Conservation (phyloP, 495 filamentous ascomycete genomes). For the Penicillium ucsense region DNA sequence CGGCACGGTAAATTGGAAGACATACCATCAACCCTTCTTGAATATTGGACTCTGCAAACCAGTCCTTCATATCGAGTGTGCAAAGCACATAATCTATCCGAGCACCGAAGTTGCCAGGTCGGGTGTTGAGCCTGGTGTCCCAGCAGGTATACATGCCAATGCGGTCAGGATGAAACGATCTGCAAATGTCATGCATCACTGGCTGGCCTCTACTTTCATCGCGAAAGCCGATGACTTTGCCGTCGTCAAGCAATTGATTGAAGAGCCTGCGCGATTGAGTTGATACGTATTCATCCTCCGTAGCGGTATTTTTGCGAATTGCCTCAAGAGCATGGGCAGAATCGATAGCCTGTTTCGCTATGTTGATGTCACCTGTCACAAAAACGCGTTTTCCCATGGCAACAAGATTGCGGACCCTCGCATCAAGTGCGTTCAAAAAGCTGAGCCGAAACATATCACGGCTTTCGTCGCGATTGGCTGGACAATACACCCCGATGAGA, state of each 20-base stretch:
- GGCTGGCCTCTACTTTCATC: constrained; percentile 66
- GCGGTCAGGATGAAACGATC: constrained; percentile 69
- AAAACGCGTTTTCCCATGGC: constrained; percentile 72
- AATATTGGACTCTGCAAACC: constrained; percentile 84
- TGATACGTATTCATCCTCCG: constrained; percentile 60
- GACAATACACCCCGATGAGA: constrained; percentile 81
- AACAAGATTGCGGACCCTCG: constrained; percentile 74
- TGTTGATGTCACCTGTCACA: constrained; percentile 85
- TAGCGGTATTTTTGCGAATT: constrained; percentile 58
- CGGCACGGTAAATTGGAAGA: neutral
- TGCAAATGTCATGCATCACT: constrained; percentile 76
- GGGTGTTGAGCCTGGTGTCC: constrained; percentile 77
- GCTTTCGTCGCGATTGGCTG: constrained; percentile 77
- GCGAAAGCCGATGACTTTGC: constrained; percentile 57
- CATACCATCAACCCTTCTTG: constrained; percentile 81
- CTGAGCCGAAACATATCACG: constrained; percentile 72
- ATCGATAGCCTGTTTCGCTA: constrained; percentile 65
- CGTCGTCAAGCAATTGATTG: constrained; percentile 71
- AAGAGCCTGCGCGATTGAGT: constrained; percentile 69
- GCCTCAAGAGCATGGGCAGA: constrained; percentile 58
- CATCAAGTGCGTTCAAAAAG: constrained; percentile 72
- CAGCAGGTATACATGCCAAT: constrained; percentile 94
- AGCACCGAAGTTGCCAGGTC: constrained; percentile 84
- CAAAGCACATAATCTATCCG: constrained; percentile 92
- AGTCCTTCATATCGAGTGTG: constrained; percentile 66